Conservation (phyloP, 345 rosid species). For the Nephelium lappaceum region DNA sequence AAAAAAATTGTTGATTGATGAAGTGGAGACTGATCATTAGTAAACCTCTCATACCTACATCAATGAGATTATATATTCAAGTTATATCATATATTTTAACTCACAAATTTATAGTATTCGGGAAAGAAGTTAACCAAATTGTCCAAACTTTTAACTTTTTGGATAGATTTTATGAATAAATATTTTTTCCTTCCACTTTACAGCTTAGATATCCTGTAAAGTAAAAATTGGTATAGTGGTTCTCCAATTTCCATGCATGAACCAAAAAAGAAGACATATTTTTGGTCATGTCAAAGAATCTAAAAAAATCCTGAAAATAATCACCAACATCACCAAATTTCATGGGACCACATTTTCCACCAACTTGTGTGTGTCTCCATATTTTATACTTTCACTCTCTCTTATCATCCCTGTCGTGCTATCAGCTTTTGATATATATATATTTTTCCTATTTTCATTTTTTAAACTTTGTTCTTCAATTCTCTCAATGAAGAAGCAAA, state of each 20-base stretch:
- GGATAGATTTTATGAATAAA: too few relatives aligned
- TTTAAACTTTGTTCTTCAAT: not conserved
- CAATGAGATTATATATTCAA: too few relatives aligned
- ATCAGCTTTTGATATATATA: not conserved
- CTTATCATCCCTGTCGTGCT: constrained; percentile 17
- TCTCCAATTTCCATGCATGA: not conserved
- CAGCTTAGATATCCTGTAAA: not conserved
- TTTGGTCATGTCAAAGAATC: not conserved
- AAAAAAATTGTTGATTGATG: too few relatives aligned
- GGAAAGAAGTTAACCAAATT: too few relatives aligned
- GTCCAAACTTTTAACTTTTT: too few relatives aligned
- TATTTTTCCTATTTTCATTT: not conserved
- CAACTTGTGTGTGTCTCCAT: not conserved
- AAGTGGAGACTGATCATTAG: too few relatives aligned
- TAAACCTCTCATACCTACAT: too few relatives aligned
- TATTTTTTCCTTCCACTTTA: not conserved
- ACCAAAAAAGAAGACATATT: not conserved
- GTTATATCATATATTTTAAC: too few relatives aligned
- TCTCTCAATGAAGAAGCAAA: constrained; percentile 30
- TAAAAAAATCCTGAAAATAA: not conserved
- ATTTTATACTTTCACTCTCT: not conserved
- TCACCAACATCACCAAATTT: not conserved
- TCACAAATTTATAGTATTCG: too few relatives aligned
- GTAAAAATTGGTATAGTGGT: not conserved
- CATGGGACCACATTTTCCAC: constrained; percentile 24